Evolutionary conservation across 805 yeast genomes (phyloP), one percentile per base, ranked within the genome.

Genomic region (Yamadazyma kitorensis): DNA sequence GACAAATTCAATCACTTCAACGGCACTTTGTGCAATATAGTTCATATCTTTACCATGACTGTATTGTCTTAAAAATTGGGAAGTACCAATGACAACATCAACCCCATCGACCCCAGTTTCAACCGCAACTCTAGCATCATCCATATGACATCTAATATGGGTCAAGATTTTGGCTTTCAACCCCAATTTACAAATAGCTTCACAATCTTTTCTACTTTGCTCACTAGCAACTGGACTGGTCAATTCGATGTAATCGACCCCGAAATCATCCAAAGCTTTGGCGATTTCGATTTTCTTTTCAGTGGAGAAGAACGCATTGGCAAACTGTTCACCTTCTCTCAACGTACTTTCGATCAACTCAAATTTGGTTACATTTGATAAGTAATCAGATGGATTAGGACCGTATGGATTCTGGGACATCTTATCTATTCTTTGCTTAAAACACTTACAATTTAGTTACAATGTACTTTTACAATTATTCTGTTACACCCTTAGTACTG

Each of bases 71-170:
- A 93, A 73, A 62, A 88, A 93, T 63, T 85, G 95, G 20, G 97
- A 89, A 15, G 98, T 91, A 46, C 98, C 98, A 63, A 91, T 91
- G 40, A 91, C 97, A 38, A 91, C 96, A 68, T 93, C 97, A 43
- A 91, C 98, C 67, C 98, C 98, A 60, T 93, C 98, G 34, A 93
- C 98, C 60, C 98, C 98, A 24, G 98, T 91, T 56, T 86, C 93
- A 30, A 91, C 98, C 5, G 98, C 98, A 40, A 93, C 86, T 52
- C 82, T 76, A 37, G 98, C 98, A 55, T 93, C 98, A 64, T 91
- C 98, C 97, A 91, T 91, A 68, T 91, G 97, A 68, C 98, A 91
- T 66, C 98, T 80, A 49, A 93, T 93, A 63, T 91, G 98, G 31
- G 98, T 91, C 49, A 91, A 76, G 45, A 93, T 87, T 72, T 93